Percentiles rank a stretch among this genome's conserved stretches.
Evolutionary conservation across 306 rosid species (phyloP).

Genomic region (Cucumis cinereus): DNA sequence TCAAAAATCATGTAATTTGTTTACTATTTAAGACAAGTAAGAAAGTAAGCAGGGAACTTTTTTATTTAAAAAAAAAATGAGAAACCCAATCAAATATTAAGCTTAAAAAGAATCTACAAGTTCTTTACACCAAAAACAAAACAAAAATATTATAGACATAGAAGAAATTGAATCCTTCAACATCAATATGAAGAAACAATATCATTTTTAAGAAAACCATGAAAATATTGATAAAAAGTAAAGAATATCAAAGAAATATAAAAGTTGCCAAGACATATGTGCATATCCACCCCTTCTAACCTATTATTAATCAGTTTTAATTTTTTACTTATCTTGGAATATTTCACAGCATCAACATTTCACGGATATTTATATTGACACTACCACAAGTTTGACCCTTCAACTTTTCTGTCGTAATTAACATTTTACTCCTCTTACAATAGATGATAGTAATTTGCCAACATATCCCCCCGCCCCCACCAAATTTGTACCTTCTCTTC

Average conservation of each 20-base stretch:
- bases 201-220: background rate
- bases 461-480: background rate
- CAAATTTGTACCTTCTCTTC: constrained; percentile 54
- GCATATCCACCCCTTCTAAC: background rate
- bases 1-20: background rate
- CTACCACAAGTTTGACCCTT: background rate
- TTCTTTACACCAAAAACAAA: background rate
- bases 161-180: background rate
- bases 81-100: background rate
- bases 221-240: background rate
- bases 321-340: background rate
- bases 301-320: background rate
- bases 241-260: background rate
- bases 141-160: background rate
- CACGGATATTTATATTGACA: background rate
- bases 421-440: background rate
- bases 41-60: background rate
- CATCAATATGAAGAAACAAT: background rate
- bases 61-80: background rate
- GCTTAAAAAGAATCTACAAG: background rate
- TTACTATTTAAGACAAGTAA: background rate
- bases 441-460: background rate
- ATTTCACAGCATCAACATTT: background rate
- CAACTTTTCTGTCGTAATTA: background rate
- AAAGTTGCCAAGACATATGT: background rate